These are phyloP conservation scores for Fusarium continuum DNA, from an alignment of 2,329 filamentous ascomycete genomes.

Conservation along the genomic window DNA sequence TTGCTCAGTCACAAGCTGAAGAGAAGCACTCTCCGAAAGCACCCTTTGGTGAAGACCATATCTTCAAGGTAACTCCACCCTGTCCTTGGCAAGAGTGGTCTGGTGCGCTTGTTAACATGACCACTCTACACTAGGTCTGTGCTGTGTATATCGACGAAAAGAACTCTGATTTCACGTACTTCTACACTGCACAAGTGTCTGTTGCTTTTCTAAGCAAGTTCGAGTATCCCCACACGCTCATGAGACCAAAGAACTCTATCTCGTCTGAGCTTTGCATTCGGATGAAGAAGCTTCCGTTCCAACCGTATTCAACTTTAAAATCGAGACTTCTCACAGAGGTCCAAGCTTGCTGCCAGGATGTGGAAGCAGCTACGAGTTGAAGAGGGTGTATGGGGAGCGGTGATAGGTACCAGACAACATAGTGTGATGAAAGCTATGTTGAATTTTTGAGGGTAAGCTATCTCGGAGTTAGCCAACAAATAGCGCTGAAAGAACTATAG, in stretches of 20 bases:
- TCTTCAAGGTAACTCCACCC: slow-evolving; percentile 29
- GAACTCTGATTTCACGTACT: slow-evolving; percentile 32
- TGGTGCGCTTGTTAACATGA: too few relatives aligned
- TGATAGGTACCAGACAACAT: not conserved
- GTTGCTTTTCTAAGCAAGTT: slow-evolving; percentile 37
- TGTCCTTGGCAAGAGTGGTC: too few relatives aligned
- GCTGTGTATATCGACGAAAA: slow-evolving; percentile 30
- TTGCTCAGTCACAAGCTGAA: slow-evolving; percentile 39
- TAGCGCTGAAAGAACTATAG: not conserved
- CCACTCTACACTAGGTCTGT: slow-evolving; percentile 5
- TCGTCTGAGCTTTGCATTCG: slow-evolving; percentile 9
- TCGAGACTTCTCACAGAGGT: slow-evolving; percentile 20
- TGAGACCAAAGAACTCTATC: not conserved
- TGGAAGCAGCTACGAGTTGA: not conserved
- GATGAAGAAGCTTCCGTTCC: slow-evolving; percentile 18
- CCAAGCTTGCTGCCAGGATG: not conserved
- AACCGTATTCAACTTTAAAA: slow-evolving; percentile 31
- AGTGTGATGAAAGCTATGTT: not conserved
- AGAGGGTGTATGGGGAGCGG: not conserved
- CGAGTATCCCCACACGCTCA: slow-evolving; percentile 27
- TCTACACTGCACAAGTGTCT: slow-evolving; percentile 32
- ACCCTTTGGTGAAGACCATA: not conserved
- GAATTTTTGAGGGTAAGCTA: slow-evolving; percentile 10
- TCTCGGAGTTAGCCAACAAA: not conserved
- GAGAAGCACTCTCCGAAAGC: not conserved